phyloP scores from a whole-genome alignment of 495 filamentous ascomycete genomes.

The Aspergillus homomorphus region DNA sequence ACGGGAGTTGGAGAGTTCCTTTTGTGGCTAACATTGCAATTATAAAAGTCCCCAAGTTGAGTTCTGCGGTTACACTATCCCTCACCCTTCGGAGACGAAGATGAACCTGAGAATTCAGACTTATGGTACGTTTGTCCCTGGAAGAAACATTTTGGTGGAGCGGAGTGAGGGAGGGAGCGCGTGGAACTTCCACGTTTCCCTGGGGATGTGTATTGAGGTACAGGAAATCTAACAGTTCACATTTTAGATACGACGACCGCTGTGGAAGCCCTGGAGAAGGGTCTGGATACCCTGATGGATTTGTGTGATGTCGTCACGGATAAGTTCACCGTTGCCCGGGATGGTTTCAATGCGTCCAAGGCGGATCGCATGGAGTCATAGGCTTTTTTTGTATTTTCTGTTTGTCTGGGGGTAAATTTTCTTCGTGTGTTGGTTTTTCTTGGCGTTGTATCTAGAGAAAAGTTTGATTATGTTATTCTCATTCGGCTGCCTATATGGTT shows the following conservation, averaged over 20 bases:
- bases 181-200: no score
- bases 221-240: neutral
- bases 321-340: slow-evolving; percentile 68
- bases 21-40: slow-evolving; percentile 8
- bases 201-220: neutral
- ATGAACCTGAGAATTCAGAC: slow-evolving; percentile 98
- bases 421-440: slow-evolving; percentile 3
- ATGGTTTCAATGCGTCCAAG: slow-evolving; percentile 55
- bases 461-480: slow-evolving; percentile 5
- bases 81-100: slow-evolving; percentile 90
- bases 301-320: slow-evolving; percentile 88
- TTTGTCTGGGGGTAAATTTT: slow-evolving; percentile 4
- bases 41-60: slow-evolving; percentile 73
- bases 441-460: slow-evolving; percentile 19
- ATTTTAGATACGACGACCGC: slow-evolving; percentile 71
- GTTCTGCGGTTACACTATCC: slow-evolving; percentile 97
- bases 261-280: slow-evolving; percentile 82
- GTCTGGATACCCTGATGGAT: slow-evolving; percentile 80
- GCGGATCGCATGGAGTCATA: slow-evolving; percentile 38
- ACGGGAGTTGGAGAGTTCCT: no score
- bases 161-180: no score
- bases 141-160: no score
- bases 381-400: slow-evolving; percentile 1
- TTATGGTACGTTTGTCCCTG: slow-evolving; percentile 61
- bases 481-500: neutral